Conservation (phyloP, 805 yeast genomes). For the Kluyveromyces siamensis region DNA sequence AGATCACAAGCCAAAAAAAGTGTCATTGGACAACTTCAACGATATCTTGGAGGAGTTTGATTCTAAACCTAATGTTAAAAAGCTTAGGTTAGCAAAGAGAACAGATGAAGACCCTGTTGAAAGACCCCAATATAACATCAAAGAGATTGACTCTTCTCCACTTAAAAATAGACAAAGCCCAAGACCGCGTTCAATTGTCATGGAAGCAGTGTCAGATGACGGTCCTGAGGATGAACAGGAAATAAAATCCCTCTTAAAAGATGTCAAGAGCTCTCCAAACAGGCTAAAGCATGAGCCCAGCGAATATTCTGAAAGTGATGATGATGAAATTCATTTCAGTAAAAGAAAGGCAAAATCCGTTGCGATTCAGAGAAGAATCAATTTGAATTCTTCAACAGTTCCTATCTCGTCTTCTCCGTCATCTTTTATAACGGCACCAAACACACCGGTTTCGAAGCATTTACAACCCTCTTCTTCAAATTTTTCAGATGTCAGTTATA, state of each 20-base stretch:
- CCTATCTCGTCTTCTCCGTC: slow-evolving; percentile 13
- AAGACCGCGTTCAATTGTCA: background rate
- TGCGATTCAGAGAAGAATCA: slow-evolving; percentile 17
- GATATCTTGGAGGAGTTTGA: slow-evolving; percentile 54
- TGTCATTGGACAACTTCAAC: slow-evolving; percentile 49
- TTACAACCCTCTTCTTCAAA: background rate
- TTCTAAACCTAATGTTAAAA: slow-evolving; percentile 12
- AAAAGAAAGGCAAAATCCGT: slow-evolving; percentile 25
- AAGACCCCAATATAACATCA: background rate
- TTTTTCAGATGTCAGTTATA: background rate
- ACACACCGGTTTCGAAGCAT: slow-evolving; percentile 17
- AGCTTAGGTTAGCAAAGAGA: background rate
- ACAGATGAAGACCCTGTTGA: background rate
- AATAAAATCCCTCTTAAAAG: slow-evolving; percentile 5
- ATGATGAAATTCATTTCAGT: slow-evolving; percentile 24
- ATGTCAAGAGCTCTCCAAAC: slow-evolving; percentile 19
- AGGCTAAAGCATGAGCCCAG: slow-evolving; percentile 23
- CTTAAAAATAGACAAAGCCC: slow-evolving; percentile 10
- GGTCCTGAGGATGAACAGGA: background rate
- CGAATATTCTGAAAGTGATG: slow-evolving; percentile 29
- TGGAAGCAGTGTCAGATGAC: slow-evolving; percentile 7
- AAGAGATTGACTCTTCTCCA: slow-evolving; percentile 21
- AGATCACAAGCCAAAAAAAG: slow-evolving; percentile 28
- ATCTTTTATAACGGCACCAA: slow-evolving; percentile 28
- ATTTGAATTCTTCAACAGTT: slow-evolving; percentile 17